phyloP scores from a whole-genome alignment of 352 stramenopile species.

The Pseudoperonospora humuli region DNA sequence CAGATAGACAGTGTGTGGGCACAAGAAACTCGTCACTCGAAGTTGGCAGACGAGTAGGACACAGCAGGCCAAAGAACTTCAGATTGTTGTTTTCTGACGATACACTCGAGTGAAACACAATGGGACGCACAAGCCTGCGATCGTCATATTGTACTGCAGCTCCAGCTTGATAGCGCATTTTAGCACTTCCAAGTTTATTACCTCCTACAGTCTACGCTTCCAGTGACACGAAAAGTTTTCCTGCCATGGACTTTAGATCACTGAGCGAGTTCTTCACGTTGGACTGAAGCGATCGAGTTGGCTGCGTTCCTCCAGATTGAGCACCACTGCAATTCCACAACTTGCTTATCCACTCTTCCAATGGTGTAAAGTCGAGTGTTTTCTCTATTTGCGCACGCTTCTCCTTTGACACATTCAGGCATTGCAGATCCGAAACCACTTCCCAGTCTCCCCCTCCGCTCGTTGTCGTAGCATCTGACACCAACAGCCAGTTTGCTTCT shows the following conservation, averaged over 20 bases:
- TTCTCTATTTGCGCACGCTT: slow-evolving; percentile 55
- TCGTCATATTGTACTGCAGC: too few species aligned
- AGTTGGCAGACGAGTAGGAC: too few species aligned
- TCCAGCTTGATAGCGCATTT: too few species aligned
- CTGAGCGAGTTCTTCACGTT: slow-evolving; percentile 53
- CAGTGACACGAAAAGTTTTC: slow-evolving; percentile 42
- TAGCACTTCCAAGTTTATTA: too few species aligned
- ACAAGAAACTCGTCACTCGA: too few species aligned
- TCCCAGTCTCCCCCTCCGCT: slow-evolving; percentile 55
- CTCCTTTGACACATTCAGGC: slow-evolving; percentile 45
- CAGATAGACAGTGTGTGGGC: too few species aligned
- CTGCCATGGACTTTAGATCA: slow-evolving; percentile 48
- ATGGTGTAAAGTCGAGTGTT: slow-evolving; percentile 42
- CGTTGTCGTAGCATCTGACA: slow-evolving; percentile 53
- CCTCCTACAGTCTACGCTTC: slow-evolving; percentile 16
- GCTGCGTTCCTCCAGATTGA: slow-evolving; percentile 4
- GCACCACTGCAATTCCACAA: slow-evolving; percentile 37
- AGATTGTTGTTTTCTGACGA: too few species aligned
- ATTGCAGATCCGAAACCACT: slow-evolving; percentile 58
- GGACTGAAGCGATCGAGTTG: slow-evolving; percentile 25
- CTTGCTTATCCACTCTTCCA: slow-evolving; percentile 62
- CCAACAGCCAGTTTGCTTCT: slow-evolving; percentile 74
- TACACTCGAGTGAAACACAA: too few species aligned
- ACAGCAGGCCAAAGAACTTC: too few species aligned
- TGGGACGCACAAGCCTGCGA: too few species aligned